phyloP scores from a whole-genome alignment of 257 asterid genomes.

The Avicennia marina region DNA sequence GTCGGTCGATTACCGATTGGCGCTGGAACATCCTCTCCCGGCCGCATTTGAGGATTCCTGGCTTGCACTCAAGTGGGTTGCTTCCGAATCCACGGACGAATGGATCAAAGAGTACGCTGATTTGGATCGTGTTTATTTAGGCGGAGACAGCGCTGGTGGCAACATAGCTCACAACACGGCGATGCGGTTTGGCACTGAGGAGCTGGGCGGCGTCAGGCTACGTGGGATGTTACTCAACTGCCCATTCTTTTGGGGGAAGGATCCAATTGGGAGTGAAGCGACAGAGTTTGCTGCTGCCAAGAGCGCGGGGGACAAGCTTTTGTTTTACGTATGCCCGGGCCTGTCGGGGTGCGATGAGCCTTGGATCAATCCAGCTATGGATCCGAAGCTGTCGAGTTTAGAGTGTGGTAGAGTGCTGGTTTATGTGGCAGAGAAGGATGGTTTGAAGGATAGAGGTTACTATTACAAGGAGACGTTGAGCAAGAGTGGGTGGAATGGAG shows the following conservation, averaged over 20 bases:
- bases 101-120: constrained; percentile 38
- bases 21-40: constrained; percentile 55
- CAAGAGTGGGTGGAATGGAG: constrained; percentile 45
- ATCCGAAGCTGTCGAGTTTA: constrained; percentile 25
- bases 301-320: constrained; percentile 12
- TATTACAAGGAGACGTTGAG: constrained; percentile 26
- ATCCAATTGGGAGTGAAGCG: not conserved
- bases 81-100: constrained; percentile 7
- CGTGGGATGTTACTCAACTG: not conserved
- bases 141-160: constrained; percentile 29
- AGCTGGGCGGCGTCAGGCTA: not conserved
- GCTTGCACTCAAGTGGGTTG: constrained; percentile 45
- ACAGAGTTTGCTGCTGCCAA: not conserved
- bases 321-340: constrained; percentile 29
- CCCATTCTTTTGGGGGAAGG: constrained; percentile 5
- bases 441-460: constrained; percentile 33
- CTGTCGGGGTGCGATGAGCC: constrained; percentile 29
- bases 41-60: constrained; percentile 55
- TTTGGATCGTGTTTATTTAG: constrained; percentile 18
- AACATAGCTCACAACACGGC: constrained; percentile 19
- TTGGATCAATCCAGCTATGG: constrained; percentile 35
- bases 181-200: constrained; percentile 21
- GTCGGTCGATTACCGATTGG: constrained; percentile 52
- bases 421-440: constrained; percentile 41
- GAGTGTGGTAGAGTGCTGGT: constrained; percentile 32